These are phyloP conservation scores for Pseudozyma sp. DNA, from an alignment of 1,284 basidiomycete genomes.

Conservation along the genomic window DNA sequence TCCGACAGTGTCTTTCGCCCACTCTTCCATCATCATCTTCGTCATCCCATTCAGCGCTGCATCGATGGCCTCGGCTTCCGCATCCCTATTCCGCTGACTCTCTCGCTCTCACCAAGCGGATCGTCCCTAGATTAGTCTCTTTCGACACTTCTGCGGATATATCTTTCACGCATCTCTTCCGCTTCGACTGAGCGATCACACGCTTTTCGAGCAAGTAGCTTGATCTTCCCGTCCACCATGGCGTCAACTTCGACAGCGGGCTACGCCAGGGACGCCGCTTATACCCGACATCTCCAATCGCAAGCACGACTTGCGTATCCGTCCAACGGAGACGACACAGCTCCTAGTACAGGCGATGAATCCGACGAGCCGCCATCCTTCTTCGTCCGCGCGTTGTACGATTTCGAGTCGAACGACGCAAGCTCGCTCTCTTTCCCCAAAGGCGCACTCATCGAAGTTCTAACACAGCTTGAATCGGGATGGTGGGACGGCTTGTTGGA, in stretches of 20 bases:
- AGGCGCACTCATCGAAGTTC: constrained; percentile 92
- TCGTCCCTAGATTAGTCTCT: too few relatives aligned
- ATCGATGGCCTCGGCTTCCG: too few relatives aligned
- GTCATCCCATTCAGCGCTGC: too few relatives aligned
- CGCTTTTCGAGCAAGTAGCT: background rate
- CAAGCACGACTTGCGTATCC: constrained; percentile 15
- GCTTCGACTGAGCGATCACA: background rate
- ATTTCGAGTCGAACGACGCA: constrained; percentile 80
- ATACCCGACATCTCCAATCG: constrained; percentile 1
- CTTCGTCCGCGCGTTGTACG: constrained; percentile 91
- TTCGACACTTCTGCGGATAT: too few relatives aligned
- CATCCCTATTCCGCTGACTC: too few relatives aligned
- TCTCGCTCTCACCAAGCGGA: too few relatives aligned
- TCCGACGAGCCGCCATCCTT: constrained; percentile 70
- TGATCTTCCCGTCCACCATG: constrained; percentile 7
- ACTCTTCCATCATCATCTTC: too few relatives aligned
- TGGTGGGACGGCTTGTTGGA: constrained; percentile 98
- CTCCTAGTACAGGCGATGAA: constrained; percentile 24
- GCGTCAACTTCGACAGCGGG: constrained; percentile 34
- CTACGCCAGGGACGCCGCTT: constrained; percentile 3
- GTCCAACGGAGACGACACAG: constrained; percentile 9
- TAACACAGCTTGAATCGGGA: constrained; percentile 88
- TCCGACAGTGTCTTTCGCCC: too few relatives aligned
- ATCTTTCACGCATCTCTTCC: too few relatives aligned
- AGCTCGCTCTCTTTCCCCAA: constrained; percentile 88